Evolutionary conservation across 177 flowering plant genomes (phyloP), one percentile per base, ranked within the genome.

Genomic region (Vitis hybrid): DNA sequence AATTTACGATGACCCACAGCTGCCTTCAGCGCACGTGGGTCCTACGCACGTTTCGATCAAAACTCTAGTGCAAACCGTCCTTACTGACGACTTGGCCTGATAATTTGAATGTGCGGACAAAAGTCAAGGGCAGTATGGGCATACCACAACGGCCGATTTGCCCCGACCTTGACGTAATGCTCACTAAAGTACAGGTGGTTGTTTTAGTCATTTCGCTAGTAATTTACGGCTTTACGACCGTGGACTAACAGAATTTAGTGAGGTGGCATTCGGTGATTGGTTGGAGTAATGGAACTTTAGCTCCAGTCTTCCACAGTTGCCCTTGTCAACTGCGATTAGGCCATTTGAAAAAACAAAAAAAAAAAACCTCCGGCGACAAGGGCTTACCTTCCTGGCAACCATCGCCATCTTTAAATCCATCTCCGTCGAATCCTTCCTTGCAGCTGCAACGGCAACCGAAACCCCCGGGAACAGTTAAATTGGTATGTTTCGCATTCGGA

Each of bases 361-460:
- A 27, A 68, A 27, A 18, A 4, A 51, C 15, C 4, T 48, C 19
- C 52, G 64, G 64, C 64, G 27, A 46, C 24, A 2, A 14, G 52
- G 19, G 65, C 86, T 73, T 8, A 88, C 94, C 84, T 81, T 49
- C 81, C 64, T 69, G 81, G 80, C 92, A 90, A 49, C 83, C 81
- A 1, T 30, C 21, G 3, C 91, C 91, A 57, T 13, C 65, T 11
- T 3, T 27, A 62, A 82, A 89, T 2, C 94, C 94, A 69, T 90
- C 92, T 2, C 94, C 94, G 9, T 61, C 66, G 64, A 73, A 85
- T 1, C 94, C 89, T 0, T 70, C 72, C 1, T 52, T 58, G 64
- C 94, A 90, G 30, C 18, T 69, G 74, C 94, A 90, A 57, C 87
- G 85, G 76, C 57, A 80, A 5, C 90, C 84, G 6, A 2, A 2